Evolutionary conservation across 345 rosid genomes (phyloP).

Genomic region (Draba incana): DNA sequence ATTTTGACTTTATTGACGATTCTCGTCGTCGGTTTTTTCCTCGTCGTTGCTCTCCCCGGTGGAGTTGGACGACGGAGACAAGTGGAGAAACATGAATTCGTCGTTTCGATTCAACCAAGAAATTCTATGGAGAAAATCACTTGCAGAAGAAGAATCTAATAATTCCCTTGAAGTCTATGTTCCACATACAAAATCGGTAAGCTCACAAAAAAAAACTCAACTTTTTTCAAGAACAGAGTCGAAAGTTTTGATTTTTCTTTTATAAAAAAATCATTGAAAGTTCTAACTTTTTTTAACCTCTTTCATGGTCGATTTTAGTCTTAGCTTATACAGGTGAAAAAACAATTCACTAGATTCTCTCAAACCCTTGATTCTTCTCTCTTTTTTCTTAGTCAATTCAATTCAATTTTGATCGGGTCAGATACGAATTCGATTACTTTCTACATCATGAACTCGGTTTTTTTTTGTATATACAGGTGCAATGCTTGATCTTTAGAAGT

Average conservation of each 20-base stretch:
- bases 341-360: constrained; percentile 16
- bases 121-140: constrained; percentile 36
- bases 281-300: too few relatives aligned
- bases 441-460: neutral
- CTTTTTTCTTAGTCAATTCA: neutral
- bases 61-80: constrained; percentile 21
- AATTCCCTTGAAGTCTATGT: constrained; percentile 3
- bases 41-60: constrained; percentile 49
- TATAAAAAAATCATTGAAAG: too few relatives aligned
- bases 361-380: constrained; percentile 23
- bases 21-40: constrained; percentile 53
- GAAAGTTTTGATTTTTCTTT: neutral
- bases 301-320: constrained; percentile 31
- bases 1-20: constrained; percentile 46
- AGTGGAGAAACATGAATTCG: constrained; percentile 34
- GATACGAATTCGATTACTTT: constrained; percentile 26
- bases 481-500: constrained; percentile 47
- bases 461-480: constrained; percentile 24
- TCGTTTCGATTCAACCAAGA: constrained; percentile 37
- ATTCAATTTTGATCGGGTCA: constrained; percentile 13
- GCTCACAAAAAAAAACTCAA: neutral
- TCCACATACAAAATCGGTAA: constrained; percentile 19
- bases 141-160: constrained; percentile 28
- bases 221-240: constrained; percentile 9
- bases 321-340: constrained; percentile 5